phyloP scores from a whole-genome alignment of 192 early-diverging fungal species.

The Podila minutissima region DNA sequence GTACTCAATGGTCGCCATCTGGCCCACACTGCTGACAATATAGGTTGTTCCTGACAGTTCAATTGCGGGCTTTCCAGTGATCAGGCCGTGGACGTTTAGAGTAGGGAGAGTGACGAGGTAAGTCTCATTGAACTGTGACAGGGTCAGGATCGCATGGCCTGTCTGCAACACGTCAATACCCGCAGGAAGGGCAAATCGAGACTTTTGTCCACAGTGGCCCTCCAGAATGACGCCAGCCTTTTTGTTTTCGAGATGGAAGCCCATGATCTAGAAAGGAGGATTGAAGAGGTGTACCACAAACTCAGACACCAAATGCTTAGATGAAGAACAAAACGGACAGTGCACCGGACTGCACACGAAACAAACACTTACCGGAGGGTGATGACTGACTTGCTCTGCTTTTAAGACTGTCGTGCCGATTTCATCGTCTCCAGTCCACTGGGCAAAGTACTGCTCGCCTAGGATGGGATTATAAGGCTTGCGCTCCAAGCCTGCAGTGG shows the following conservation, averaged over 20 bases:
- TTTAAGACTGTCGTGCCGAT: slow-evolving; percentile 30
- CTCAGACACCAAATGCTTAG: slow-evolving; percentile 9
- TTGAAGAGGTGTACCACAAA: neutral
- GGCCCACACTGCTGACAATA: slow-evolving; percentile 25
- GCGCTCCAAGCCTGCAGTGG: slow-evolving; percentile 76
- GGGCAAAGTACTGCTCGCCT: slow-evolving; percentile 60
- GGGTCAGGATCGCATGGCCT: slow-evolving; percentile 73
- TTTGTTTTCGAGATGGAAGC: slow-evolving; percentile 43
- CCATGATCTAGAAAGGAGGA: slow-evolving; percentile 15
- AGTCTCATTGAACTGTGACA: slow-evolving; percentile 67
- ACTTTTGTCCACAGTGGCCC: slow-evolving; percentile 67
- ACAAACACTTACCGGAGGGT: slow-evolving; percentile 56
- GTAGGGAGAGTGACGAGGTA: slow-evolving; percentile 80
- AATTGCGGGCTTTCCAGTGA: slow-evolving; percentile 55
- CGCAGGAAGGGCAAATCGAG: slow-evolving; percentile 81
- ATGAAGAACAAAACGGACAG: too few species aligned
- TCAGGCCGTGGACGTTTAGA: slow-evolving; percentile 77
- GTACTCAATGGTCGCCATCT: slow-evolving; percentile 69
- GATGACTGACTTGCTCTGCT: slow-evolving; percentile 62
- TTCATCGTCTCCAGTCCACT: slow-evolving; percentile 51
- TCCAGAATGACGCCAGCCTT: slow-evolving; percentile 34
- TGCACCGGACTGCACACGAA: slow-evolving; percentile 2
- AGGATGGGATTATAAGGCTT: slow-evolving; percentile 76
- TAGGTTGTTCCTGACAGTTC: slow-evolving; percentile 30
- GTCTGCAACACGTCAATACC: slow-evolving; percentile 74